Conservation (phyloP, 192 early-diverging fungal genomes). For the Gamsiella multidivaricata region DNA sequence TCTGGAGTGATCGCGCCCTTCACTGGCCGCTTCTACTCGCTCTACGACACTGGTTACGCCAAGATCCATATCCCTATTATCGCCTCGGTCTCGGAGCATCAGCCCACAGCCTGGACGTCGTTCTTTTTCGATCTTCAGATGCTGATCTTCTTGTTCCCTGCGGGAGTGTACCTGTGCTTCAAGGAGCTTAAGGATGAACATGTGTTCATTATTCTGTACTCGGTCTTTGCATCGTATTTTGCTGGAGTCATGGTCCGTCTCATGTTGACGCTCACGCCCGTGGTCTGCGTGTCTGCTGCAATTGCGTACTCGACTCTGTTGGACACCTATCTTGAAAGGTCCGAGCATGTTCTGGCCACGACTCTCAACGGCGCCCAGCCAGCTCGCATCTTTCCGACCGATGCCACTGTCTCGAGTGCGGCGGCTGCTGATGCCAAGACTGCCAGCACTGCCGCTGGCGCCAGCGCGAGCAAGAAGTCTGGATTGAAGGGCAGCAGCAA, state of each 20-base stretch:
- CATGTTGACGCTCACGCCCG: conserved; percentile 97
- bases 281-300: conserved; percentile 94
- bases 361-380: not conserved
- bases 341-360: conserved; percentile 34
- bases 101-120: conserved; percentile 98
- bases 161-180: conserved; percentile 98
- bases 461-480: too few relatives aligned
- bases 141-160: conserved; percentile 97
- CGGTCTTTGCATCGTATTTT: conserved; percentile 99
- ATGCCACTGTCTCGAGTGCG: conserved; percentile 1
- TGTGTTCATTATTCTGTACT: conserved; percentile 97
- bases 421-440: conserved; percentile 8
- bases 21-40: conserved; percentile 99
- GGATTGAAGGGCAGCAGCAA: not conserved
- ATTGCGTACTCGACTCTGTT: conserved; percentile 90
- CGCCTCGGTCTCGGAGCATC: conserved; percentile 99
- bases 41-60: conserved; percentile 99
- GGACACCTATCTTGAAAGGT: conserved; percentile 81
- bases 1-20: conserved; percentile 94
- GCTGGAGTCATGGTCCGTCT: conserved; percentile 99
- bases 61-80: conserved; percentile 99
- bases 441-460: not conserved
- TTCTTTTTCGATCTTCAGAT: conserved; percentile 99
- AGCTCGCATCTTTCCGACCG: conserved; percentile 22
- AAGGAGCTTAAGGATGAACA: conserved; percentile 94